These are phyloP conservation scores for Kazachstania psychrophila DNA, from an alignment of 805 yeast species.

Conservation along the genomic window DNA sequence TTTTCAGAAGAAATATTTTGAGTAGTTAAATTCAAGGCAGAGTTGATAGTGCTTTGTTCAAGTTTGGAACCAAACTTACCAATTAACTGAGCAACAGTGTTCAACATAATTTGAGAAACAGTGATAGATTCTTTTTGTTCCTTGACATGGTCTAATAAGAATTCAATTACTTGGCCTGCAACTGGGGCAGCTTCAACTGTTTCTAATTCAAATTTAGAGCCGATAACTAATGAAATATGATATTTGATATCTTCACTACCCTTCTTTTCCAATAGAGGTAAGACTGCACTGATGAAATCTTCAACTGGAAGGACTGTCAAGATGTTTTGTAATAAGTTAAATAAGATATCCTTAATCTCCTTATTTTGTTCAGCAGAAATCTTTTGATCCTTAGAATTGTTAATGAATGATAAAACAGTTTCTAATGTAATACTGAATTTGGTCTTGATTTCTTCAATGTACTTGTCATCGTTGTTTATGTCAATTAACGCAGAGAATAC, in stretches of 20 bases:
- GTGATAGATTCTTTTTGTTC: slow-evolving; percentile 28
- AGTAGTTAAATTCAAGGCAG: slow-evolving; percentile 42
- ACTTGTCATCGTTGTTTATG: slow-evolving; percentile 12
- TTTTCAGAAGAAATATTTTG: slow-evolving; percentile 41
- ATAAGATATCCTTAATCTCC: slow-evolving; percentile 36
- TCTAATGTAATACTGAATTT: slow-evolving; percentile 23
- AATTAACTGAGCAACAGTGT: slow-evolving; percentile 54
- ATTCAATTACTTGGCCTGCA: slow-evolving; percentile 42
- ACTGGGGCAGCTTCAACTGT: slow-evolving; percentile 43
- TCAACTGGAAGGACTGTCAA: slow-evolving; percentile 67
- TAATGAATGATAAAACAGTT: slow-evolving; percentile 17
- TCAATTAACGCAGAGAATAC: slow-evolving; percentile 45
- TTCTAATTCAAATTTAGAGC: slow-evolving; percentile 63
- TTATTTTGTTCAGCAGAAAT: slow-evolving; percentile 14
- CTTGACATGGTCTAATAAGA: slow-evolving; percentile 35
- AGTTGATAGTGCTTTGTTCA: slow-evolving; percentile 39
- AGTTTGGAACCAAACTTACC: slow-evolving; percentile 49
- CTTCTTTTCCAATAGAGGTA: slow-evolving; percentile 30
- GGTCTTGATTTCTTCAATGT: slow-evolving; percentile 12
- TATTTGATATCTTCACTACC: slow-evolving; percentile 42
- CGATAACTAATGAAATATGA: slow-evolving; percentile 53
- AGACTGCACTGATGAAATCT: slow-evolving; percentile 57
- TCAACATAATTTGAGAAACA: slow-evolving; percentile 60
- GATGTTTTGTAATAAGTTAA: slow-evolving; percentile 50
- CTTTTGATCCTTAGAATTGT: slow-evolving; percentile 6